Conservation (phyloP, 257 asterid genomes). For the Scutellaria barbata region DNA sequence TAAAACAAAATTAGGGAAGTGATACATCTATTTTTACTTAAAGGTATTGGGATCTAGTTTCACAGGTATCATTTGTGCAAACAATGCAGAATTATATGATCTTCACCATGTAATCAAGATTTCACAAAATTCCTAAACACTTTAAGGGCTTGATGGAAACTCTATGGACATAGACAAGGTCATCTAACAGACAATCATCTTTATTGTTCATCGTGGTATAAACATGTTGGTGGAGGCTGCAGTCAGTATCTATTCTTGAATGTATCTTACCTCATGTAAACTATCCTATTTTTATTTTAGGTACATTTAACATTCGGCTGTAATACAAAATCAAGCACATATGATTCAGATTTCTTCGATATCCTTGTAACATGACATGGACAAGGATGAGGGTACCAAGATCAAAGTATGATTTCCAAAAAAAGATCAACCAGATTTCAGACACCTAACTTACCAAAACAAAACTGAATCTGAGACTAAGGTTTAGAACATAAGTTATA, state of each 20-base stretch:
- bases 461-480: neutral
- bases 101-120: too few relatives aligned
- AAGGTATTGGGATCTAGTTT: too few relatives aligned
- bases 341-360: neutral
- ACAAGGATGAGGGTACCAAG: neutral
- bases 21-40: too few relatives aligned
- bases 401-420: too few relatives aligned
- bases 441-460: neutral
- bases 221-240: neutral
- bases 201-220: neutral
- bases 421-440: neutral
- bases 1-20: neutral
- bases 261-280: neutral
- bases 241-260: neutral
- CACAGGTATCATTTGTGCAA: too few relatives aligned
- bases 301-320: neutral
- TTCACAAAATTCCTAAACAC: neutral
- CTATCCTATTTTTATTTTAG: neutral
- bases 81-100: too few relatives aligned
- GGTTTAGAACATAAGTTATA: neutral
- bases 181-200: neutral
- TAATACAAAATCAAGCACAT: neutral
- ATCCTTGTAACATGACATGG: neutral
- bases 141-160: neutral
- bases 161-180: neutral